Conservation (phyloP, 2,329 filamentous ascomycete genomes). For the Amauroascus verrucosus region DNA sequence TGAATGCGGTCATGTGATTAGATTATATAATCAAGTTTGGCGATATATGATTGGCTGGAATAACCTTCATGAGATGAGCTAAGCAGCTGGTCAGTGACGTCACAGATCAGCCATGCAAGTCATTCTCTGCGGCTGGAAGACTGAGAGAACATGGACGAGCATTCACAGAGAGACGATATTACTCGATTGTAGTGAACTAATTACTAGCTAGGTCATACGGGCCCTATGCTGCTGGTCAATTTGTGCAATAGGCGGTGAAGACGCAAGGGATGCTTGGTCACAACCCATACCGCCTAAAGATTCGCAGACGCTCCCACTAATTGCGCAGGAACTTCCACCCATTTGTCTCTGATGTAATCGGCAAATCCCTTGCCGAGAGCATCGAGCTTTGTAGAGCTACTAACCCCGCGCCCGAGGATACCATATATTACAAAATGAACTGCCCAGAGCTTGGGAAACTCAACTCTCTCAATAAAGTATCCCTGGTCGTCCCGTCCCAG, state of each 20-base stretch:
- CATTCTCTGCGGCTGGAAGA: too few relatives aligned
- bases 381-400: constrained; percentile 23
- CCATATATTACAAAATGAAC: constrained; percentile 46
- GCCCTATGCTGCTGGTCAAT: too few relatives aligned
- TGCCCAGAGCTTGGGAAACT: constrained; percentile 37
- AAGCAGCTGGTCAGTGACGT: background rate
- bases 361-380: constrained; percentile 23
- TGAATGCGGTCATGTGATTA: background rate
- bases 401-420: constrained; percentile 38
- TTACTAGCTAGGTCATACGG: too few relatives aligned
- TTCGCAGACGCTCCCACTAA: constrained; percentile 6
- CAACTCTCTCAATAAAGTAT: constrained; percentile 39
- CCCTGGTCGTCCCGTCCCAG: constrained; percentile 38
- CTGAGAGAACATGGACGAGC: too few relatives aligned
- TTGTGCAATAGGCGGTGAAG: too few relatives aligned
- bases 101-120: constrained; percentile 1
- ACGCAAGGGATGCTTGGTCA: too few relatives aligned
- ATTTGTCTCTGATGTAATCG: constrained; percentile 40
- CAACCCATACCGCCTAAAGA: background rate
- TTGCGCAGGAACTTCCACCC: constrained; percentile 33
- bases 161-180: too few relatives aligned
- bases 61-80: background rate
- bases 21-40: background rate
- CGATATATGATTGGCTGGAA: background rate
- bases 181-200: too few relatives aligned